phyloP scores from a whole-genome alignment of 2,329 filamentous ascomycete species.

The Chalaropsis thielavioides region DNA sequence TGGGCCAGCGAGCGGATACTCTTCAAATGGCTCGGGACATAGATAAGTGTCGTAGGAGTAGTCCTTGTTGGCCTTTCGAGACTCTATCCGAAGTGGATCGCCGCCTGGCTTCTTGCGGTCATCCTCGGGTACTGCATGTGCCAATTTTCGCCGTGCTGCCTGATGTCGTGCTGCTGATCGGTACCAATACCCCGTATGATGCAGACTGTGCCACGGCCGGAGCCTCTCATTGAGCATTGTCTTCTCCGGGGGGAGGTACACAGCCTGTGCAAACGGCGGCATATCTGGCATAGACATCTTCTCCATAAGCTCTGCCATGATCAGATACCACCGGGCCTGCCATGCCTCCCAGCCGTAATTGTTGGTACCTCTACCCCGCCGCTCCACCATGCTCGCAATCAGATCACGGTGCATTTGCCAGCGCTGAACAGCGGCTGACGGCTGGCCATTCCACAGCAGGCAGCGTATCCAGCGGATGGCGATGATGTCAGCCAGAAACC shows the following conservation, averaged over 20 bases:
- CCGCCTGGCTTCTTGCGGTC: constrained; percentile 37
- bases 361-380: constrained; percentile 67
- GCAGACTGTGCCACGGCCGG: constrained; percentile 48
- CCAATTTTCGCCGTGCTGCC: constrained; percentile 37
- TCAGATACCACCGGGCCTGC: constrained; percentile 58
- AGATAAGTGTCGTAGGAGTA: constrained; percentile 52
- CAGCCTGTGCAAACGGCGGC: constrained; percentile 28
- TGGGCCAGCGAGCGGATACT: constrained; percentile 32
- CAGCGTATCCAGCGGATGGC: constrained; percentile 71
- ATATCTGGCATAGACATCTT: constrained; percentile 39
- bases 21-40: constrained; percentile 48
- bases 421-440: constrained; percentile 62
- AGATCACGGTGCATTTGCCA: constrained; percentile 68
- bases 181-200: constrained; percentile 55
- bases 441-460: constrained; percentile 63
- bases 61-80: constrained; percentile 31
- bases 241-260: constrained; percentile 46
- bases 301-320: constrained; percentile 48
- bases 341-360: constrained; percentile 93
- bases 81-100: constrained; percentile 30
- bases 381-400: constrained; percentile 63
- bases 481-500: constrained; percentile 69
- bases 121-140: constrained; percentile 44
- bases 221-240: constrained; percentile 41
- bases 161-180: constrained; percentile 45